Conservation (phyloP, 2,329 filamentous ascomycete species). For the Cucurbitaria berberidis region DNA sequence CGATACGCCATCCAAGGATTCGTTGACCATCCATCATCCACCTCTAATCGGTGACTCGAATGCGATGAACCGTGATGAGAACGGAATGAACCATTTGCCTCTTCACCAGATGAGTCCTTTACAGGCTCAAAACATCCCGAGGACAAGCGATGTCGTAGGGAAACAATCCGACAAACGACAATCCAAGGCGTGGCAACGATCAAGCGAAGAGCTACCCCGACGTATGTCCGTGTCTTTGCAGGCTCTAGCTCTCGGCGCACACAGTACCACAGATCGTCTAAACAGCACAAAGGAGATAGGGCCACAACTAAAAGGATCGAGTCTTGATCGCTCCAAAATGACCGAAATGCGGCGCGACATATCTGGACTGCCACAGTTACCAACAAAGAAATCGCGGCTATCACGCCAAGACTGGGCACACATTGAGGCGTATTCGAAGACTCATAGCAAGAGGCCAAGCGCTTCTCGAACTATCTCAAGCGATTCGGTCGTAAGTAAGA, state of each 20-base stretch:
- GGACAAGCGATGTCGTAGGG: constrained; percentile 13
- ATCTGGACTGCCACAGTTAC: constrained; percentile 37
- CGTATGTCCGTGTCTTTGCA: constrained; percentile 30
- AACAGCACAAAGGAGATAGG: constrained; percentile 6
- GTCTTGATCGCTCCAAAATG: constrained; percentile 25
- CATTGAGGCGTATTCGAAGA: constrained; percentile 41
- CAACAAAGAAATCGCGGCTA: constrained; percentile 35
- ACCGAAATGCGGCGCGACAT: constrained; percentile 41
- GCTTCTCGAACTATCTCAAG: constrained; percentile 21
- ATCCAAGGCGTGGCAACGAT: constrained; percentile 22
- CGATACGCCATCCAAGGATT: constrained; percentile 13
- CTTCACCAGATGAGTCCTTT: constrained; percentile 24
- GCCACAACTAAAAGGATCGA: constrained; percentile 15
- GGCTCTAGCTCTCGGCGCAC: constrained; percentile 25
- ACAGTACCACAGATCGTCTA: constrained; percentile 11
- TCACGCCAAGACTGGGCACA: constrained; percentile 46
- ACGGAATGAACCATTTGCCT: constrained; percentile 17
- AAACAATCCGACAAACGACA: constrained; percentile 20
- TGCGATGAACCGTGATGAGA: constrained; percentile 9
- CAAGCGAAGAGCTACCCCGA: constrained; percentile 34
- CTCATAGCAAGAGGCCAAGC: constrained; percentile 32
- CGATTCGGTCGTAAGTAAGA: constrained; percentile 16
- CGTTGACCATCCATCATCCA: constrained; percentile 17
- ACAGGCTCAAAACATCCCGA: constrained; percentile 20
- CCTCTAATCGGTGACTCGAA: constrained; percentile 13